Evolutionary conservation across 805 yeast species (phyloP).

Genomic region (Starmerella apis): DNA sequence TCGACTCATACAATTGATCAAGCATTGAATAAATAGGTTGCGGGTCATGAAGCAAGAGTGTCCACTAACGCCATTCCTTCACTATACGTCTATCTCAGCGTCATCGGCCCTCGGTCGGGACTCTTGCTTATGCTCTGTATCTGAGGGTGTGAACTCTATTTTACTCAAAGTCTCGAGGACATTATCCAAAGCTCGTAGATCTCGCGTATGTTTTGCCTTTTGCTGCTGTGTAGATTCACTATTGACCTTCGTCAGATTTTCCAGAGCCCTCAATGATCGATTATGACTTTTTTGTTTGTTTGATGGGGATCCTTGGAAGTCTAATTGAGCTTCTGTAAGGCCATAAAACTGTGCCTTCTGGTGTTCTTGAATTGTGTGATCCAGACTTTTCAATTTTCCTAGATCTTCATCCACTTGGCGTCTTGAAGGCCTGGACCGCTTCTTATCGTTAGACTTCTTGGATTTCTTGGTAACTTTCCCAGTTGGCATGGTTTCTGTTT

Average conservation of each 20-base stretch:
- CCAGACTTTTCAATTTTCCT: not conserved
- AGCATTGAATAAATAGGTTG: not conserved
- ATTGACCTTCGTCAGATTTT: not conserved
- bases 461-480: not conserved
- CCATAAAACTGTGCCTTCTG: slow-evolving; percentile 3
- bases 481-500: not conserved
- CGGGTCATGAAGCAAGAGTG: too few species aligned
- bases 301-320: too few species aligned
- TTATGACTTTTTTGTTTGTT: too few species aligned
- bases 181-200: not conserved
- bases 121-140: too few species aligned
- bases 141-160: slow-evolving; percentile 5
- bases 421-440: not conserved
- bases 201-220: not conserved
- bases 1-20: too few species aligned
- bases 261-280: not conserved
- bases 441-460: not conserved
- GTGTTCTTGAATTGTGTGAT: not conserved
- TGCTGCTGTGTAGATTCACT: not conserved
- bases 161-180: slow-evolving; percentile 7
- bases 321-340: not conserved
- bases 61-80: too few species aligned
- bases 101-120: not conserved
- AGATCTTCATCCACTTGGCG: not conserved
- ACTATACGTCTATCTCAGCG: not conserved